Evolutionary conservation across 805 yeast species (phyloP).

Genomic region (Geotrichum ghanense): DNA sequence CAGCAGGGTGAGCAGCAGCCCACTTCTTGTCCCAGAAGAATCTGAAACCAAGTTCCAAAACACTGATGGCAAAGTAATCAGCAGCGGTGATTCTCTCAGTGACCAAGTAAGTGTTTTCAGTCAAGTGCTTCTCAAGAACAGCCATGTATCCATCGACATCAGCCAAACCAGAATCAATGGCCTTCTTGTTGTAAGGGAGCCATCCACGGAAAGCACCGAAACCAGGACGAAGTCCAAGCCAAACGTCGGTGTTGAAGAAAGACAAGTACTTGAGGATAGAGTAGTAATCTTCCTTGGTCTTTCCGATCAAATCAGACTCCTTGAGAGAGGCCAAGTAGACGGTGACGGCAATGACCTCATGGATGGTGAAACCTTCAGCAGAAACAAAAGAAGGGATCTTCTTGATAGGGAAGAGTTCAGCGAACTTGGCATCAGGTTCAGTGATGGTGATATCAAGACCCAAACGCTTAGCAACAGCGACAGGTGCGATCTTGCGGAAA

Average conservation of each 20-base stretch:
- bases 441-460: background rate
- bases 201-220: slow-evolving; percentile 54
- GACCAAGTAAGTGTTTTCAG: slow-evolving; percentile 53
- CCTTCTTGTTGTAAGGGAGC: slow-evolving; percentile 68
- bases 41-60: slow-evolving; percentile 43
- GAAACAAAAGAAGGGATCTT: slow-evolving; percentile 55
- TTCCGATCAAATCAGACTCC: slow-evolving; percentile 47
- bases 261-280: slow-evolving; percentile 69
- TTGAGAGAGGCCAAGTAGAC: slow-evolving; percentile 22
- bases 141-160: slow-evolving; percentile 31
- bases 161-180: slow-evolving; percentile 36
- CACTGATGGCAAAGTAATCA: slow-evolving; percentile 45
- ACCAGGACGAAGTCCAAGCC: slow-evolving; percentile 35
- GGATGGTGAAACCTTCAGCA: slow-evolving; percentile 52
- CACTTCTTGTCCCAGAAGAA: slow-evolving; percentile 51
- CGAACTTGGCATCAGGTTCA: slow-evolving; percentile 31
- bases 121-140: slow-evolving; percentile 43
- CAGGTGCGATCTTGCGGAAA: slow-evolving; percentile 6
- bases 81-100: slow-evolving; percentile 59
- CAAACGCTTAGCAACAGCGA: slow-evolving; percentile 4
- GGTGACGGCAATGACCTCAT: slow-evolving; percentile 52
- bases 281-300: slow-evolving; percentile 51
- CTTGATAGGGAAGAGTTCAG: slow-evolving; percentile 41
- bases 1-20: slow-evolving; percentile 51
- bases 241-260: slow-evolving; percentile 56